Conservation (phyloP, 306 rosid species). For the Canavalia ensiformis region DNA sequence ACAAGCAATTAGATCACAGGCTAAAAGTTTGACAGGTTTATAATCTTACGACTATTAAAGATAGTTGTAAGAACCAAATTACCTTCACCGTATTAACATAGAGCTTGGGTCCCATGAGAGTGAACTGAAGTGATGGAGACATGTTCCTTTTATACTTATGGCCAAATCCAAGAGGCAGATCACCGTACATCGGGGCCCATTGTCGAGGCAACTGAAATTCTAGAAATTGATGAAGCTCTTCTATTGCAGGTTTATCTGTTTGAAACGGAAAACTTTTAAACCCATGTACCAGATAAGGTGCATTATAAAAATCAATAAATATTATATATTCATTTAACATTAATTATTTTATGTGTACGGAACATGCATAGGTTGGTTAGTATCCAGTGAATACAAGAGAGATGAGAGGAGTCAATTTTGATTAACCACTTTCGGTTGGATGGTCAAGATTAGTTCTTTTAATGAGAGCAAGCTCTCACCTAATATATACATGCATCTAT, state of each 20-base stretch:
- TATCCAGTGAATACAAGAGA: not conserved
- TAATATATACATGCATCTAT: not conserved
- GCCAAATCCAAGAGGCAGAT: constrained; percentile 76
- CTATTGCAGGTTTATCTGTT: constrained; percentile 91
- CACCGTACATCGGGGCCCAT: constrained; percentile 94
- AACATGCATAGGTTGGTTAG: constrained; percentile 1
- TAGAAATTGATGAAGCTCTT: constrained; percentile 90
- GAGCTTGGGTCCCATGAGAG: constrained; percentile 87
- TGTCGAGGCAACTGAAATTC: constrained; percentile 91
- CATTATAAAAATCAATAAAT: constrained; percentile 11
- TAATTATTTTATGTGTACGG: not conserved
- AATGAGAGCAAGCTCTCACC: not conserved
- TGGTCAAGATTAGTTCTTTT: not conserved
- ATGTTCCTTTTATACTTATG: constrained; percentile 62
- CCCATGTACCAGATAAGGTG: not conserved
- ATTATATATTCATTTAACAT: not conserved
- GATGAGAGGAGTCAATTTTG: not conserved
- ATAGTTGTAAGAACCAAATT: constrained; percentile 26
- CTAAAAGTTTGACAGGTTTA: not conserved
- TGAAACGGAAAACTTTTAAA: constrained; percentile 39
- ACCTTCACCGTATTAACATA: constrained; percentile 89
- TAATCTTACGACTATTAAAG: constrained; percentile 3
- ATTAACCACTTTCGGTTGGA: not conserved
- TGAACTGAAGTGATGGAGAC: constrained; percentile 81
- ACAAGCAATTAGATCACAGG: not conserved